Evolutionary conservation across 1,284 basidiomycete genomes (phyloP).

Genomic region (Rhodotorula sp.): DNA sequence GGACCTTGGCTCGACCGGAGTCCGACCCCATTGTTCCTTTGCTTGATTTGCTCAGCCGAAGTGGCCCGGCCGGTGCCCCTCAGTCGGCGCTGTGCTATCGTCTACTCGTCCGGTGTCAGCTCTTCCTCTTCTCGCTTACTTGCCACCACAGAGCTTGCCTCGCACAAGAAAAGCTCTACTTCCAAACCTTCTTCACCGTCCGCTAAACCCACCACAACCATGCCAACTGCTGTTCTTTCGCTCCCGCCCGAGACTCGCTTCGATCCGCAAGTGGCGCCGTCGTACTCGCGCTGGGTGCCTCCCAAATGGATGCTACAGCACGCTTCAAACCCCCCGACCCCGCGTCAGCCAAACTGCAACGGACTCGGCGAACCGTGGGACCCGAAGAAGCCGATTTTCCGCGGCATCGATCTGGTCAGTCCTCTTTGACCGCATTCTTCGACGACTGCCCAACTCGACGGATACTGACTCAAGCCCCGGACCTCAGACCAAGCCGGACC

Average conservation of each 20-base stretch:
- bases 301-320: slow-evolving; percentile 10
- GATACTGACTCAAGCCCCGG: neutral
- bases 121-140: too few relatives aligned
- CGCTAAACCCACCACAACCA: neutral
- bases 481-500: slow-evolving; percentile 13
- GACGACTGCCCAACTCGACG: neutral
- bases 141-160: too few relatives aligned
- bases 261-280: slow-evolving; percentile 9
- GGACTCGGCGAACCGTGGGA: slow-evolving; percentile 5
- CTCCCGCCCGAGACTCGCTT: neutral
- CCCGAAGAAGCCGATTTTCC: slow-evolving; percentile 5
- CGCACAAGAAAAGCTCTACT: too few relatives aligned
- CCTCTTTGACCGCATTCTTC: neutral
- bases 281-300: slow-evolving; percentile 9
- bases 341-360: slow-evolving; percentile 8
- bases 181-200: too few relatives aligned
- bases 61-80: too few relatives aligned
- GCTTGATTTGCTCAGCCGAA: too few relatives aligned
- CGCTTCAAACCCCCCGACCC: slow-evolving; percentile 3
- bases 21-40: too few relatives aligned
- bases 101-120: too few relatives aligned
- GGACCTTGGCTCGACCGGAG: too few relatives aligned
- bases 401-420: slow-evolving; percentile 8
- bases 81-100: too few relatives aligned
- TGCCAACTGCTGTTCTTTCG: slow-evolving; percentile 1